Conservation (phyloP, 129 eudicot species). For the Silybum marianum region DNA sequence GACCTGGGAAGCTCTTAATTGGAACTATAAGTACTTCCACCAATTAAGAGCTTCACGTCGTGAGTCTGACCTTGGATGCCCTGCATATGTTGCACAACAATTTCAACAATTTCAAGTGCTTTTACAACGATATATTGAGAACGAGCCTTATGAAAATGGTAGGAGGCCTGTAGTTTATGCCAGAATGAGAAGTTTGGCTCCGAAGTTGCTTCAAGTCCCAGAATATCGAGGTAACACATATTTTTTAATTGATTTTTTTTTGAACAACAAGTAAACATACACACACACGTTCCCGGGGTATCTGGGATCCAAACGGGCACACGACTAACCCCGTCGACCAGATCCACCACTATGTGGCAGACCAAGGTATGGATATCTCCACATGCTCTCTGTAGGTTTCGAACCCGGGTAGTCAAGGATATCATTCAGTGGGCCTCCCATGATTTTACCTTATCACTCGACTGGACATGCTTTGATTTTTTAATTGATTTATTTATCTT, state of each 20-base stretch:
- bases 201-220: slow-evolving; percentile 94
- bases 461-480: too few species aligned
- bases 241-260: neutral
- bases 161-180: slow-evolving; percentile 87
- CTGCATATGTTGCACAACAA: slow-evolving; percentile 84
- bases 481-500: neutral
- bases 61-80: slow-evolving; percentile 77
- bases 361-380: too few species aligned
- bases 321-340: too few species aligned
- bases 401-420: too few species aligned
- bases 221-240: slow-evolving; percentile 76
- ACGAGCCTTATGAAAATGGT: slow-evolving; percentile 87
- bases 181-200: slow-evolving; percentile 78
- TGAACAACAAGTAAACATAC: too few species aligned
- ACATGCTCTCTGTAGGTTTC: too few species aligned
- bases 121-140: slow-evolving; percentile 80
- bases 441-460: too few species aligned
- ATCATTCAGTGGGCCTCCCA: too few species aligned
- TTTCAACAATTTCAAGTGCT: slow-evolving; percentile 95
- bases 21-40: slow-evolving; percentile 82
- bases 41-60: slow-evolving; percentile 59
- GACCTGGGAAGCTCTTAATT: slow-evolving; percentile 95
- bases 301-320: too few species aligned
- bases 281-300: too few species aligned
- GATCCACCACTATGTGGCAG: too few species aligned